A percentile compares a stretch with the other conserved stretches of the same genome.
These are phyloP conservation scores for Ilyonectria destructans DNA, from an alignment of 2,329 filamentous ascomycete genomes.

Conservation along the genomic window DNA sequence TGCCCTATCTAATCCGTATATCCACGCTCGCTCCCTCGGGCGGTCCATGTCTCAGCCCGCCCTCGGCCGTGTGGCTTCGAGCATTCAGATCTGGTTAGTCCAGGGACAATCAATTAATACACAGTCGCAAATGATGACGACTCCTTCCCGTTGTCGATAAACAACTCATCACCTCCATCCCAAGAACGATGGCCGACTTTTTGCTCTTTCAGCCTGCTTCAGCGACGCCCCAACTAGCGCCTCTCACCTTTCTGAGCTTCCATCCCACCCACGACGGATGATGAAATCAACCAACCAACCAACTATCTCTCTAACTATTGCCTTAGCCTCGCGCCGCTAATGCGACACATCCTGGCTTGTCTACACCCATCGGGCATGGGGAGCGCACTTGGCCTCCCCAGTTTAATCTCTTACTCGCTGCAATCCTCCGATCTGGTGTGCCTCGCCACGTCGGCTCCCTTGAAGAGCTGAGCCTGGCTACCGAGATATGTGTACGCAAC, in stretches of 20 bases:
- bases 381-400: slow-evolving; percentile 6
- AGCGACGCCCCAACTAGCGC: slow-evolving; percentile 42
- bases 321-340: slow-evolving; percentile 43
- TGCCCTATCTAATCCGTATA: neutral
- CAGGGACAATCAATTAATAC: neutral
- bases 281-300: slow-evolving; percentile 27
- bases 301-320: slow-evolving; percentile 31
- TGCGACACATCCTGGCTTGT: slow-evolving; percentile 46
- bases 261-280: slow-evolving; percentile 14
- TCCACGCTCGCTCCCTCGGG: neutral
- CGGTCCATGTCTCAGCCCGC: neutral
- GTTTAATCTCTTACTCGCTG: slow-evolving; percentile 14
- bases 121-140: neutral
- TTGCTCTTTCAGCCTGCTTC: slow-evolving; percentile 43
- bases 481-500: neutral
- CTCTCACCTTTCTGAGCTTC: slow-evolving; percentile 12
- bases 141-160: neutral
- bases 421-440: slow-evolving; percentile 25
- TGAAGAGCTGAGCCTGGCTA: slow-evolving; percentile 10
- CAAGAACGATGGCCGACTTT: slow-evolving; percentile 25
- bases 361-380: slow-evolving; percentile 11
- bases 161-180: slow-evolving; percentile 14
- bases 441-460: slow-evolving; percentile 11
- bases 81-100: neutral
- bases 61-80: neutral